Evolutionary conservation across 140 eudicot genomes (phyloP).

Genomic region (Cichorium intybus): DNA sequence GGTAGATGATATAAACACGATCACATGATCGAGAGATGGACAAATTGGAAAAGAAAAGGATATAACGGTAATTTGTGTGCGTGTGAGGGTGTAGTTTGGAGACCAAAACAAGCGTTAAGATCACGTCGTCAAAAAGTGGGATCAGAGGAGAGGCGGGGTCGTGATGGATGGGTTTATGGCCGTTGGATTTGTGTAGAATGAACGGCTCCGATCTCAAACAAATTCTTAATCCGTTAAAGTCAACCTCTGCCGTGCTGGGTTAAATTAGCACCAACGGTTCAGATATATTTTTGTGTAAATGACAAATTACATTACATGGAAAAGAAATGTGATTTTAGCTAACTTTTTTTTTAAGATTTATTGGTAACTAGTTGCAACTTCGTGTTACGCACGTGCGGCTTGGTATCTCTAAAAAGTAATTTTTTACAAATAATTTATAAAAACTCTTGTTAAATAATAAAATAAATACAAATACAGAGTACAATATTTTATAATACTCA

Average conservation of each 20-base stretch:
- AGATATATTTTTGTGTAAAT: background rate
- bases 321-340: too few relatives aligned
- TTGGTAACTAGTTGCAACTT: too few relatives aligned
- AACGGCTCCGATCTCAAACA: background rate
- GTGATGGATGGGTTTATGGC: conserved; percentile 3
- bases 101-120: conserved; percentile 22
- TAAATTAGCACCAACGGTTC: background rate
- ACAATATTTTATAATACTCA: too few relatives aligned
- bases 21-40: conserved; percentile 19
- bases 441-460: too few relatives aligned
- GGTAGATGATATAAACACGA: conserved; percentile 15
- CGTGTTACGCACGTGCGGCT: too few relatives aligned
- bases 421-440: too few relatives aligned
- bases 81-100: conserved; percentile 3
- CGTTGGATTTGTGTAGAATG: conserved; percentile 9
- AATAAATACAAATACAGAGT: too few relatives aligned
- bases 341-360: too few relatives aligned
- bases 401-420: too few relatives aligned
- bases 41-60: conserved; percentile 16
- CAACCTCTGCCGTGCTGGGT: conserved; percentile 14
- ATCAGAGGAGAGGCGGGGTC: background rate
- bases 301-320: background rate
- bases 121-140: conserved; percentile 25
- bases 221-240: background rate
- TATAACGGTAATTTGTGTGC: conserved; percentile 14